phyloP scores from a whole-genome alignment of 202 grass and related monocot genomes.

The Brachypodium distachyon region DNA sequence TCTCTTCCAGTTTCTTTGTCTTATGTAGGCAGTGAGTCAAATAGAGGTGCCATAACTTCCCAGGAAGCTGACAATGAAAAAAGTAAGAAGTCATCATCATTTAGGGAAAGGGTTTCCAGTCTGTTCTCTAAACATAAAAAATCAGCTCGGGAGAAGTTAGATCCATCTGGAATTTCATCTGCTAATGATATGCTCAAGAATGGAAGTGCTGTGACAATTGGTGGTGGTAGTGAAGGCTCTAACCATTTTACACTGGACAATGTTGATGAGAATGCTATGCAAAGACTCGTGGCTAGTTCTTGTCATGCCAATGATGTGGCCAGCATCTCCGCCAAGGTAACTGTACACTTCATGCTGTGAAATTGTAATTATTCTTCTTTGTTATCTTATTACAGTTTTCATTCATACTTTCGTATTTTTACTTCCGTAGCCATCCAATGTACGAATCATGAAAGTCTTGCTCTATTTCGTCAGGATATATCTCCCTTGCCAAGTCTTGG shows the following conservation, averaged over 20 bases:
- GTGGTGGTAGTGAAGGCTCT: background rate
- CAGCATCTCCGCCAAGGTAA: conserved; percentile 53
- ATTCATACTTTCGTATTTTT: background rate
- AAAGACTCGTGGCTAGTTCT: conserved; percentile 16
- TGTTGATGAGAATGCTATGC: conserved; percentile 3
- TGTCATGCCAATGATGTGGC: conserved; percentile 11
- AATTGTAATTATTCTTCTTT: background rate
- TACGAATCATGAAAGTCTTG: conserved; percentile 1
- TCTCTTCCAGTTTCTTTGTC: conserved; percentile 67
- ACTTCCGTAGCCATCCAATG: background rate
- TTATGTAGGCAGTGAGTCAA: conserved; percentile 27
- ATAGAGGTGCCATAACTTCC: conserved; percentile 8
- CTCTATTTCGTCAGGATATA: conserved; percentile 40
- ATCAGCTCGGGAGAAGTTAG: conserved; percentile 27
- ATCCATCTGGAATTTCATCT: conserved; percentile 8
- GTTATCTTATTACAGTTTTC: background rate
- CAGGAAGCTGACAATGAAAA: conserved; percentile 47
- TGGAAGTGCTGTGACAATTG: background rate
- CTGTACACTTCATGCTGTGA: background rate
- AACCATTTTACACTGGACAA: conserved; percentile 10
- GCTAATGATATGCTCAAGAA: conserved; percentile 7
- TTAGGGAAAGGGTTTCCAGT: conserved; percentile 68
- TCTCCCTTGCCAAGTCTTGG: conserved; percentile 38
- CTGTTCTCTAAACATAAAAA: conserved; percentile 82
- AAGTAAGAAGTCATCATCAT: conserved; percentile 56